phyloP scores from a whole-genome alignment of 495 filamentous ascomycete genomes.

The Aspergillus asperescens region DNA sequence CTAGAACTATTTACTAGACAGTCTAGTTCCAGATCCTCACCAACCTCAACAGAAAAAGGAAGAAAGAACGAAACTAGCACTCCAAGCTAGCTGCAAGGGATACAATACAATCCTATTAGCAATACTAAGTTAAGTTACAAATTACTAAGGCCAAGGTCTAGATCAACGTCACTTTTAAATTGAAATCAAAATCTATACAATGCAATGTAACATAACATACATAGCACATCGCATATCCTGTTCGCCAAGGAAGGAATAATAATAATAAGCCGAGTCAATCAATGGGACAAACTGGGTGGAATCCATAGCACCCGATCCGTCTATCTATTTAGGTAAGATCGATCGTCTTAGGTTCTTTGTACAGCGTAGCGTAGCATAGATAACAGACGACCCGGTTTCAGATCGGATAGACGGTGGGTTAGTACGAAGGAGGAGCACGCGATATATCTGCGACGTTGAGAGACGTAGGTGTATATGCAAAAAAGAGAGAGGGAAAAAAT shows the following conservation, averaged over 20 bases:
- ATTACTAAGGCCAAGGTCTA: no score
- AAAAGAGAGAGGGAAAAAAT: background rate
- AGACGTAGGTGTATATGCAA: background rate
- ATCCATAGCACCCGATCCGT: background rate
- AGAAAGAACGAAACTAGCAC: no score
- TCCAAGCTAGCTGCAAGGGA: no score
- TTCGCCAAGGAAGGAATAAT: conserved; percentile 8
- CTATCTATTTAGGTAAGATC: no score
- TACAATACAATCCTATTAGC: no score
- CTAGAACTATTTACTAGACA: background rate
- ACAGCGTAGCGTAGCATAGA: background rate
- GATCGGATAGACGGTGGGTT: no score
- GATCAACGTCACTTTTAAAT: background rate
- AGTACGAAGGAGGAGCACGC: no score
- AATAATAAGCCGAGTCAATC: background rate
- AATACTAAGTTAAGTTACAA: no score
- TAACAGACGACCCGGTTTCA: no score
- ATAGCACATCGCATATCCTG: conserved; percentile 4
- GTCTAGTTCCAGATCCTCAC: background rate
- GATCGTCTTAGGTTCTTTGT: background rate
- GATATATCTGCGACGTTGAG: background rate
- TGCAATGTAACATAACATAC: background rate
- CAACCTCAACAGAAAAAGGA: no score
- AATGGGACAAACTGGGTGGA: background rate
- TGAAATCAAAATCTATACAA: conserved; percentile 3